Base-by-base conservation (phyloP, 306 rosid genomes). In the Begonia loranthoides region DNA sequence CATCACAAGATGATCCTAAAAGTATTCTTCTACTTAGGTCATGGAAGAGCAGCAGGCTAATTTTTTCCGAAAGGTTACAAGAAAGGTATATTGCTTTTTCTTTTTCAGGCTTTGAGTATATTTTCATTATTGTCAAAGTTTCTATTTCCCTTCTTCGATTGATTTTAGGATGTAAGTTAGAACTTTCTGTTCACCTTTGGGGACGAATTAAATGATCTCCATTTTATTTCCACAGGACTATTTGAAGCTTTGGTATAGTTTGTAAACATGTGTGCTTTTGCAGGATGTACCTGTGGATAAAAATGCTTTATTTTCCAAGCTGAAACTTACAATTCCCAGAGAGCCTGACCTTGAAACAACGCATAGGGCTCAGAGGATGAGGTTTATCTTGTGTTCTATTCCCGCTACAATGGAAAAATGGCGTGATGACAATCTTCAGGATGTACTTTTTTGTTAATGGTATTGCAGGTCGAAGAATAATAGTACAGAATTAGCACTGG, bases 281-380 rank as follows among this genome's bases (percentile, higher is more conserved):
- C 82, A 95, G 99, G 74, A 67, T 90, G 86, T 80, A 7, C 36
- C 47, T 49, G 59, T 63, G 64, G 94, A 78, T 57, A 84, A 74
- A 62, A 55, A 38, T 49, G 33, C 71, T 63, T 65, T 44, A 14
- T 71, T 71, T 64, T 59, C 82, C 65, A 83, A 57, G 73, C 67
- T 76, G 57, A 86, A 57, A 76, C 70, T 86, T 65, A 86, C 96
- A 49, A 74, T 86, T 73, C 96, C 99, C 40, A 70, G 83, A 73
- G 94, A 80, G 75, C 93, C 96, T 14, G 94, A 76, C 41, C 78
- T 86, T 67, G 87, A 78, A 78, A 90, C 99, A 40, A 79, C 82
- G 50, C 66, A 73, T 41, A 82, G 96, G 63, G 94, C 94, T 17
- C 82, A 80, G 41, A 76, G 82, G 71, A 76, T 62, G 57, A 92